Evolutionary conservation across 2,329 filamentous ascomycete genomes (phyloP), one percentile per base, ranked within the genome.

Genomic region (Aphanocladium album): DNA sequence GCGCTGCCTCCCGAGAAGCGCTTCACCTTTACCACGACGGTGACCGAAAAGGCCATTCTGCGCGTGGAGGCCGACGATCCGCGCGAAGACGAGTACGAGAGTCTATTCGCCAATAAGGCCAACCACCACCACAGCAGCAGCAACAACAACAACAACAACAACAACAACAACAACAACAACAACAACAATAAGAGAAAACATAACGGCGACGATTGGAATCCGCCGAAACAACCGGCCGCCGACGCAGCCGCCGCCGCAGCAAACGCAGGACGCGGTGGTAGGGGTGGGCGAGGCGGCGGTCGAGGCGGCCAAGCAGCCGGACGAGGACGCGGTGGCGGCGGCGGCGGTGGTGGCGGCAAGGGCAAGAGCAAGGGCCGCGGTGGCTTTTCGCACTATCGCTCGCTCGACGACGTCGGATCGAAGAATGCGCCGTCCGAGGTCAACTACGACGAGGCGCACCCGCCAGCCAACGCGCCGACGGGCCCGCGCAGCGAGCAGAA

Each of bases 31-130:
- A 90, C 96, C 64, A 92, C 89, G 1, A 86, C 85, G 0, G 90
- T 98, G 1, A 89, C 89, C 19, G 93, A 98, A 75, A 96, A 96
- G 76, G 85, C 91, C 17, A 80, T 95, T 64, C 76, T 98, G 56
- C 84, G 89, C 1, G 87, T 98, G 51, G 91, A 96, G 72, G 80
- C 86, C 57, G 90, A 93, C 64, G 77, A 86, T 55, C 76, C 78
- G 2, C 73, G 76, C 25, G 86, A 89, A 67, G 84, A 83, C 64
- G 82, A 85, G 63, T 86, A 85, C 68, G 85, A 89, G 66, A 83
- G 80, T 67, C 75, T 83, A 19, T 85, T 85, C 64, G 79, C 81
- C 35, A 87, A 83, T 68, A 88, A 82, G 69, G 74, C 77, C 39
- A 76, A 81, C 61, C 47, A 55, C 23, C 16, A 9, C 16, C 1